A percentile compares a stretch with the other conserved stretches of the same genome.
phyloP scores from a whole-genome alignment of 2,329 filamentous ascomycete species.

The Geoglossum cookeanum region DNA sequence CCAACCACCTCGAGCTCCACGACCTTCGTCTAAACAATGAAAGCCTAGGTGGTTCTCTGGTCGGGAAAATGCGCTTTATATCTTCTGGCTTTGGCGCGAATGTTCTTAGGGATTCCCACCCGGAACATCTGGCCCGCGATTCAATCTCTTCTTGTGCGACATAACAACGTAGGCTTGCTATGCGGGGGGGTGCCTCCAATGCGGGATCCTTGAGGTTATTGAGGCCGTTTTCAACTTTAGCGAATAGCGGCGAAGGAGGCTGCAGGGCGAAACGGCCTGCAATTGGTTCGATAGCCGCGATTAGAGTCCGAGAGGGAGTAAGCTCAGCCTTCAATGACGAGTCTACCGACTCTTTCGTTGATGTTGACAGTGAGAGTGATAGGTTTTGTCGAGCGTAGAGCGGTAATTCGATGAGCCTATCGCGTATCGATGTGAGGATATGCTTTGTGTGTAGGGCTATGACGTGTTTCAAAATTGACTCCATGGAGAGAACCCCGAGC shows the following conservation, averaged over 20 bases:
- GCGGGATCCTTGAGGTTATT: conserved; percentile 39
- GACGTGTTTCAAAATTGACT: conserved; percentile 51
- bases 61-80: conserved; percentile 39
- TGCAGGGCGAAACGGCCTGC: conserved; percentile 58
- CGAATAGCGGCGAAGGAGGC: conserved; percentile 38
- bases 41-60: conserved; percentile 39
- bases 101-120: conserved; percentile 39
- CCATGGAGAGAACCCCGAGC: conserved; percentile 47
- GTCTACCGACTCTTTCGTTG: conserved; percentile 41
- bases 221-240: conserved; percentile 42
- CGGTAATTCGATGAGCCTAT: conserved; percentile 37
- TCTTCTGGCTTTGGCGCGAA: conserved; percentile 31
- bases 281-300: conserved; percentile 52
- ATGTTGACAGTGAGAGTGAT: conserved; percentile 36
- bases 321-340: conserved; percentile 52
- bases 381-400: conserved; percentile 43
- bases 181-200: conserved; percentile 34
- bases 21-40: conserved; percentile 50
- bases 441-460: conserved; percentile 57
- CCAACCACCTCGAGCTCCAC: conserved; percentile 56
- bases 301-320: conserved; percentile 39
- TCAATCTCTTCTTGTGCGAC: conserved; percentile 42
- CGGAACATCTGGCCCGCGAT: conserved; percentile 38
- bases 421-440: conserved; percentile 47
- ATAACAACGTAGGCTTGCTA: conserved; percentile 44